A percentile compares a stretch with the other conserved stretches of the same genome.
These are phyloP conservation scores for Aspergillus awamori DNA, from an alignment of 2,329 filamentous ascomycete genomes.

Conservation along the genomic window DNA sequence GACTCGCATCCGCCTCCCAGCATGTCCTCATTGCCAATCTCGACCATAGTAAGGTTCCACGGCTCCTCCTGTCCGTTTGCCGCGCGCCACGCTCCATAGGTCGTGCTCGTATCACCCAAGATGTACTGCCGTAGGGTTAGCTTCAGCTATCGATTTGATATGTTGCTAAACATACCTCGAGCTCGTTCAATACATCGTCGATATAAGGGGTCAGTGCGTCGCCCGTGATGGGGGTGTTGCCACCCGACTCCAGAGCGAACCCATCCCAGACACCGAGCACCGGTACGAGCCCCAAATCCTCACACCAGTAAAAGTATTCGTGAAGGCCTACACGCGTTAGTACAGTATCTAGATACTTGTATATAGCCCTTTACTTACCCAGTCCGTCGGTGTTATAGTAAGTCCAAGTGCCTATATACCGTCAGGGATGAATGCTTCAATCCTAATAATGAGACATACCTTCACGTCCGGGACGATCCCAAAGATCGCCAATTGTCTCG, in stretches of 20 bases:
- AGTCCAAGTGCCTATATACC: not conserved
- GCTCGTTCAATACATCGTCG: conserved; percentile 40
- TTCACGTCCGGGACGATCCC: conserved; percentile 49
- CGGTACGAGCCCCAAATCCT: conserved; percentile 49
- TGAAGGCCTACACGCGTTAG: conserved; percentile 49
- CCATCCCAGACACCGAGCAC: conserved; percentile 51
- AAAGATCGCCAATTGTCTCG: conserved; percentile 54
- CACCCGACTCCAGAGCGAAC: conserved; percentile 45
- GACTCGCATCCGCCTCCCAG: conserved; percentile 56
- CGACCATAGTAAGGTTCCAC: conserved; percentile 63
- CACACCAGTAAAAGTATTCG: conserved; percentile 53
- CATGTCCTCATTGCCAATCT: conserved; percentile 71
- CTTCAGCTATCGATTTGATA: not conserved
- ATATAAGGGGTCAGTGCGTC: conserved; percentile 37
- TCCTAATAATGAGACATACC: conserved; percentile 32
- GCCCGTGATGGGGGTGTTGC: conserved; percentile 34
- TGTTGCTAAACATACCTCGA: conserved; percentile 26
- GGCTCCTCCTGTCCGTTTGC: conserved; percentile 64
- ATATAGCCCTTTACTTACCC: not conserved
- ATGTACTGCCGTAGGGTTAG: not conserved
- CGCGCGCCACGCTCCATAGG: conserved; percentile 54
- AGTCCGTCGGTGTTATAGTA: not conserved
- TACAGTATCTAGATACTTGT: conserved; percentile 24
- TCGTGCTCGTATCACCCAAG: conserved; percentile 31
- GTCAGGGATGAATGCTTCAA: not conserved